These are phyloP conservation scores for Hippophae tibetana DNA, from an alignment of 306 rosid species.

Conservation along the genomic window DNA sequence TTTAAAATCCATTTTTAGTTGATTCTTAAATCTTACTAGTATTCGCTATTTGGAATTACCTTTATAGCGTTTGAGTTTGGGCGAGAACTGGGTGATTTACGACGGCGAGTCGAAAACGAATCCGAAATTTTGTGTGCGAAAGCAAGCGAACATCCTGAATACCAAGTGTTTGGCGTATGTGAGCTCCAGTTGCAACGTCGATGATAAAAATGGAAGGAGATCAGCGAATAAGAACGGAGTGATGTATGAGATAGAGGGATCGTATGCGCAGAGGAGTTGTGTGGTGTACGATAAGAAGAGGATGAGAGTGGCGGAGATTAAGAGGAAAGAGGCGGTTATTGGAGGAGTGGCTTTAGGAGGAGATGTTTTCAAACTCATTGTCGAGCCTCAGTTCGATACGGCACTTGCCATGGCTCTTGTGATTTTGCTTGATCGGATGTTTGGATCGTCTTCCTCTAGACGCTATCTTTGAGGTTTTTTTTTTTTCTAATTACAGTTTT, in stretches of 20 bases:
- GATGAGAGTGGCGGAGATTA: slow-evolving; percentile 58
- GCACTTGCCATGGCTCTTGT: slow-evolving; percentile 61
- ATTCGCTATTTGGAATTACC: too few relatives aligned
- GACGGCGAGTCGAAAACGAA: slow-evolving; percentile 45
- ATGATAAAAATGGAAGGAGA: background rate
- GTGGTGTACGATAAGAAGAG: slow-evolving; percentile 34
- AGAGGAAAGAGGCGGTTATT: slow-evolving; percentile 43
- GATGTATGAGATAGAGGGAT: slow-evolving; percentile 51
- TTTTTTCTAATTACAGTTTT: too few relatives aligned
- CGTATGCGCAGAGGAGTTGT: slow-evolving; percentile 52
- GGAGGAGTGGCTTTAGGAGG: slow-evolving; percentile 53
- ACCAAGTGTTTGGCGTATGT: slow-evolving; percentile 41
- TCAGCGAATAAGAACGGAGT: background rate
- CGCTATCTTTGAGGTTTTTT: too few relatives aligned
- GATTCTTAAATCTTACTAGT: background rate
- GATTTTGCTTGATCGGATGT: slow-evolving; percentile 61
- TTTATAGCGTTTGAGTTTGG: slow-evolving; percentile 45
- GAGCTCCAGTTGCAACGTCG: slow-evolving; percentile 1
- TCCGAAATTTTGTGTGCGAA: slow-evolving; percentile 36
- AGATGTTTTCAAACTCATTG: slow-evolving; percentile 58
- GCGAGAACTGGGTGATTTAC: slow-evolving; percentile 54
- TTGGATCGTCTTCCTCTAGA: slow-evolving; percentile 21
- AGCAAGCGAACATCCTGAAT: slow-evolving; percentile 35
- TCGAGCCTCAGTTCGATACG: slow-evolving; percentile 44
- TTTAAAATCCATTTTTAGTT: background rate